Percentiles rank a stretch among this genome's conserved stretches.
phyloP scores from a whole-genome alignment of 106 monocot genomes.

The Narthecium ossifragum region DNA sequence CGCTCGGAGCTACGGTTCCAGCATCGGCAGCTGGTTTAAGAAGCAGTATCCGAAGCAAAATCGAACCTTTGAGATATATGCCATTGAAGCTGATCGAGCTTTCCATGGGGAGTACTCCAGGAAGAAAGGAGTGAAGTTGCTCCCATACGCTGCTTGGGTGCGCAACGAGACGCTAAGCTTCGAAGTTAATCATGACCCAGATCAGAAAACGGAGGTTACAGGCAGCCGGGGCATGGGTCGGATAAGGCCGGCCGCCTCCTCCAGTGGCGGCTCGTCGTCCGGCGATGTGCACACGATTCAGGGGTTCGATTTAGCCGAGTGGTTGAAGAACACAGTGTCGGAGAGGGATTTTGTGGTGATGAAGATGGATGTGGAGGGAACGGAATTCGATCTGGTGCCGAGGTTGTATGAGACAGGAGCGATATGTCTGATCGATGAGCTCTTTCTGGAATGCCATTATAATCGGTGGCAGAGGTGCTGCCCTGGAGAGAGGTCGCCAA shows the following conservation, averaged over 20 bases:
- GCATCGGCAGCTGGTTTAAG: constrained; percentile 89
- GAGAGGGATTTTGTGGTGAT: constrained; percentile 74
- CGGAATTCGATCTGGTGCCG: constrained; percentile 77
- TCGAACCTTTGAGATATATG: constrained; percentile 63
- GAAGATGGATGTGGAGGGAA: constrained; percentile 95
- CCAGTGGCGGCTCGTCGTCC: background rate
- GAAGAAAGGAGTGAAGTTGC: constrained; percentile 52
- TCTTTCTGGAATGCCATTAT: constrained; percentile 92
- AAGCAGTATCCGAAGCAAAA: constrained; percentile 93
- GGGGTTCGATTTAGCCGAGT: constrained; percentile 69
- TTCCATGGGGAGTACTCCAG: constrained; percentile 59
- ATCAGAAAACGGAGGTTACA: constrained; percentile 29
- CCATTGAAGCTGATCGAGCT: constrained; percentile 62
- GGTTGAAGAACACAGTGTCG: constrained; percentile 60
- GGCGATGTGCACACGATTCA: constrained; percentile 30
- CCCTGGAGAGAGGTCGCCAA: constrained; percentile 64
- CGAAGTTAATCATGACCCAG: constrained; percentile 48
- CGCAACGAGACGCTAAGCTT: constrained; percentile 70
- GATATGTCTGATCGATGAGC: constrained; percentile 74
- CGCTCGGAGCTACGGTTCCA: constrained; percentile 79
- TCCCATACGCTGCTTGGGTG: constrained; percentile 81
- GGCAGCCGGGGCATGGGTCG: constrained; percentile 65
- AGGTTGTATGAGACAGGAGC: constrained; percentile 69
- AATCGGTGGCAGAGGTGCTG: constrained; percentile 92
- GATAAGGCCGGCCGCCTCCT: constrained; percentile 21